phyloP scores from a whole-genome alignment of 2,329 filamentous ascomycete species.

The Raffaelea albimanens region DNA sequence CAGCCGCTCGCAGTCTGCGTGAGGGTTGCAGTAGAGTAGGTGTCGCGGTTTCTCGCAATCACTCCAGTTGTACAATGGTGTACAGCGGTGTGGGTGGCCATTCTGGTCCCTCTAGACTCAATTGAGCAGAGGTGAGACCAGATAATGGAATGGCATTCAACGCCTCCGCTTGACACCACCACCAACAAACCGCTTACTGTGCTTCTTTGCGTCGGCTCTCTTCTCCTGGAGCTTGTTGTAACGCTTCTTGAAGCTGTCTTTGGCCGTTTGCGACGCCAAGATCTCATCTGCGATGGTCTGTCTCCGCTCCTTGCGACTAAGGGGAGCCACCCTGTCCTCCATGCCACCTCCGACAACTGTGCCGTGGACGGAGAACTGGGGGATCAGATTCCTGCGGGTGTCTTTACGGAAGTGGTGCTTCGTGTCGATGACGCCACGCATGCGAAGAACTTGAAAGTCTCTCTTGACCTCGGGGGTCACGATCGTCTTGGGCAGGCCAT shows the following conservation, averaged over 20 bases:
- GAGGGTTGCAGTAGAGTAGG: too few relatives aligned
- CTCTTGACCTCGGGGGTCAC: conserved; percentile 71
- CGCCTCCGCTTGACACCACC: too few relatives aligned
- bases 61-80: too few relatives aligned
- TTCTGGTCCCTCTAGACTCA: too few relatives aligned
- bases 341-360: conserved; percentile 82
- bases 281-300: conserved; percentile 80
- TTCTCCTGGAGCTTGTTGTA: conserved; percentile 74
- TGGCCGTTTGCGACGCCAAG: conserved; percentile 55
- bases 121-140: too few relatives aligned
- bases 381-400: conserved; percentile 56
- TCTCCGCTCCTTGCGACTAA: conserved; percentile 82
- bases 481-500: conserved; percentile 73
- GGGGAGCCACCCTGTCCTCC: conserved; percentile 72
- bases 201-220: conserved; percentile 87
- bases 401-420: conserved; percentile 91
- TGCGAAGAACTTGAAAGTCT: conserved; percentile 80
- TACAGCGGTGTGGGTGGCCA: too few relatives aligned
- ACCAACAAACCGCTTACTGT: conserved; percentile 54
- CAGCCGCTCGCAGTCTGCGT: too few relatives aligned
- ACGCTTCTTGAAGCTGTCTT: conserved; percentile 72
- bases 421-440: conserved; percentile 81
- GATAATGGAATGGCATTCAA: too few relatives aligned
- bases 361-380: conserved; percentile 81
- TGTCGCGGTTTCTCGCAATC: too few relatives aligned